Conservation (phyloP, 495 filamentous ascomycete species). For the Talaromyces ruber region DNA sequence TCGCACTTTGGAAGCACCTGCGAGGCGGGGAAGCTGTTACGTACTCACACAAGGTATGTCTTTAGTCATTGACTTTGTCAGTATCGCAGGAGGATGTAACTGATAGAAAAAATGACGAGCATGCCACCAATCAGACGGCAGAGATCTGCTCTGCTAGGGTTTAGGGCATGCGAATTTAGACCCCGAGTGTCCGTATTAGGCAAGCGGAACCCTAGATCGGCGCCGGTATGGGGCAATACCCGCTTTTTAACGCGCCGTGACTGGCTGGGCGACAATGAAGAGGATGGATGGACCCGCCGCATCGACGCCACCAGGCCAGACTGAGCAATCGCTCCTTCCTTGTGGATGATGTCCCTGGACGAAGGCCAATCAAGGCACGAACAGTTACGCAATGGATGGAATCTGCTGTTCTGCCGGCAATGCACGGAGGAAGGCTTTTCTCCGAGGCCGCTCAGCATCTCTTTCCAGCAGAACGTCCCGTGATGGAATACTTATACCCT, state of each 20-base stretch:
- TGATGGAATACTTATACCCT: neutral
- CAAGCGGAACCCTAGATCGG: neutral
- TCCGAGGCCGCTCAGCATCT: conserved; percentile 4
- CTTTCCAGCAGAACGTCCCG: neutral
- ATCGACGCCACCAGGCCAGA: neutral
- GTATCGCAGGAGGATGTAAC: neutral
- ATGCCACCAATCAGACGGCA: neutral
- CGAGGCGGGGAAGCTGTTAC: no score
- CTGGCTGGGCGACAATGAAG: neutral
- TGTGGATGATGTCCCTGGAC: neutral
- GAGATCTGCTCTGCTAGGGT: neutral
- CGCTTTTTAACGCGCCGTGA: neutral
- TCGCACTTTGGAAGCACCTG: no score
- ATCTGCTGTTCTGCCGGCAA: neutral
- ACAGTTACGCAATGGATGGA: conserved; percentile 1
- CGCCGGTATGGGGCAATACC: neutral
- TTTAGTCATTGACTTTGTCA: neutral
- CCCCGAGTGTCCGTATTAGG: neutral
- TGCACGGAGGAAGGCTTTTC: neutral
- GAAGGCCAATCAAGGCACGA: neutral
- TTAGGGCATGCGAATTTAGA: neutral
- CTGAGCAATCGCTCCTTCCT: neutral
- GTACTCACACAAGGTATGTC: neutral
- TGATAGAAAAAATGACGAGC: neutral
- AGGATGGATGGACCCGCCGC: neutral